Evolutionary conservation across 208 protist genomes (phyloP).

Genomic region (Trypanosomatidae sp.): DNA sequence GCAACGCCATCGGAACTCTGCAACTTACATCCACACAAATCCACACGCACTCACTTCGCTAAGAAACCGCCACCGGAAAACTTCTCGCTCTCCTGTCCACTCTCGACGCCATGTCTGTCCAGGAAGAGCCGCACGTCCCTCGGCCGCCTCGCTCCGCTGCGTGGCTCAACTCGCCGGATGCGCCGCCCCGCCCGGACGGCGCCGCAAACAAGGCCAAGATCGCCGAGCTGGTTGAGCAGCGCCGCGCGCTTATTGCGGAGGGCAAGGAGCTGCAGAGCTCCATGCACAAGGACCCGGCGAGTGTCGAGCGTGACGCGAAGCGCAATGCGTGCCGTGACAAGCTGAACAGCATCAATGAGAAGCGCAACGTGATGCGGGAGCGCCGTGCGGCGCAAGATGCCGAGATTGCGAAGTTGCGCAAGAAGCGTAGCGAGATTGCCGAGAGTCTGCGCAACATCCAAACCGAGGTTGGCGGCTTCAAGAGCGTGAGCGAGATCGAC

Average conservation of each 20-base stretch:
- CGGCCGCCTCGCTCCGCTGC: slow-evolving; percentile 10
- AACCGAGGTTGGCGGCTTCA: slow-evolving; percentile 65
- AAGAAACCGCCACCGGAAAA: no score
- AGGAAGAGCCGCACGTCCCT: not conserved
- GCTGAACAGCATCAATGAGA: slow-evolving; percentile 55
- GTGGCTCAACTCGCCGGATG: slow-evolving; percentile 67
- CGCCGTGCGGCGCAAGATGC: slow-evolving; percentile 53
- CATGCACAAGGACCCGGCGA: slow-evolving; percentile 34
- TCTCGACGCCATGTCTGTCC: slow-evolving; percentile 4
- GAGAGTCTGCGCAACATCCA: slow-evolving; percentile 54
- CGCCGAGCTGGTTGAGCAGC: slow-evolving; percentile 40
- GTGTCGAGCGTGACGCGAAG: slow-evolving; percentile 28
- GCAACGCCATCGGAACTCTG: no score
- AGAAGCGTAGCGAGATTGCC: slow-evolving; percentile 45
- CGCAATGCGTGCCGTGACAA: slow-evolving; percentile 41
- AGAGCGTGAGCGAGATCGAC: slow-evolving; percentile 65
- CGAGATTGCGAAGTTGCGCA: slow-evolving; percentile 58
- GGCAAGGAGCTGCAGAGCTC: slow-evolving; percentile 62
- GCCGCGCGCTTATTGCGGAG: slow-evolving; percentile 45
- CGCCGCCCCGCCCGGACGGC: slow-evolving; percentile 47
- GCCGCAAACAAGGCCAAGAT: slow-evolving; percentile 39
- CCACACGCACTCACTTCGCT: not conserved
- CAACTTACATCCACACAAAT: no score
- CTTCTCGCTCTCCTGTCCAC: not conserved
- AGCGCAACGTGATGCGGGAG: slow-evolving; percentile 46